These are phyloP conservation scores for Actinomortierella wolfii DNA, from an alignment of 371 early-diverging fungal species.

Conservation along the genomic window DNA sequence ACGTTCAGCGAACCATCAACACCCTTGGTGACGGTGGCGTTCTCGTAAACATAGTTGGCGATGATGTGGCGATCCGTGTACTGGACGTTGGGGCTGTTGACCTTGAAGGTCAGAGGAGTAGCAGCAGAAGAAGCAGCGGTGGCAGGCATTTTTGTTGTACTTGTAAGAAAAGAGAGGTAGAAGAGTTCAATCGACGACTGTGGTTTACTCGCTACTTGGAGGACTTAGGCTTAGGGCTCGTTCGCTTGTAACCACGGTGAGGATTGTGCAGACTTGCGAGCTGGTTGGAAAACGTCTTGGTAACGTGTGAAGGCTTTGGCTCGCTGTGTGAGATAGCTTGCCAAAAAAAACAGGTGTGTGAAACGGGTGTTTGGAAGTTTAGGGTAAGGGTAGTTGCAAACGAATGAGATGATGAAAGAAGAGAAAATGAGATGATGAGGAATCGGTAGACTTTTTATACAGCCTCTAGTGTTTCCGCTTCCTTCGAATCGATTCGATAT, in stretches of 20 bases:
- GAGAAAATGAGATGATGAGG: too few species aligned
- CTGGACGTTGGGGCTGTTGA: slow-evolving; percentile 83
- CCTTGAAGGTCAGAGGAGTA: slow-evolving; percentile 72
- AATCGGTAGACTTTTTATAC: too few species aligned
- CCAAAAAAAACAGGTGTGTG: too few species aligned
- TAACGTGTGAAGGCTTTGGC: slow-evolving; percentile 43
- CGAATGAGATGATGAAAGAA: too few species aligned
- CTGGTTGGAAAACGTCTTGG: slow-evolving; percentile 79
- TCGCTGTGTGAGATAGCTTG: not conserved
- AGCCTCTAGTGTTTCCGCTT: too few species aligned
- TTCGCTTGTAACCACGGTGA: slow-evolving; percentile 83
- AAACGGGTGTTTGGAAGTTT: too few species aligned
- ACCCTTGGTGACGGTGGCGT: slow-evolving; percentile 78
- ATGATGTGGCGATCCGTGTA: slow-evolving; percentile 85
- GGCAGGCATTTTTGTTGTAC: slow-evolving; percentile 28
- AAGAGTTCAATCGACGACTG: slow-evolving; percentile 9
- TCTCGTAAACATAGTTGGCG: slow-evolving; percentile 86
- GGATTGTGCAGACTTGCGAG: slow-evolving; percentile 87
- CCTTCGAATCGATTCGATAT: too few species aligned
- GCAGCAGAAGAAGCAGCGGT: slow-evolving; percentile 43
- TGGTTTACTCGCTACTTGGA: slow-evolving; percentile 46
- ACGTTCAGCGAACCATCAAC: slow-evolving; percentile 72
- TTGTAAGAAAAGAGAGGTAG: slow-evolving; percentile 25
- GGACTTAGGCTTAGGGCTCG: slow-evolving; percentile 71
- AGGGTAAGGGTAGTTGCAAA: too few species aligned